Evolutionary conservation across 139 green algal species (phyloP).

Genomic region (Chlorella vulgaris): DNA sequence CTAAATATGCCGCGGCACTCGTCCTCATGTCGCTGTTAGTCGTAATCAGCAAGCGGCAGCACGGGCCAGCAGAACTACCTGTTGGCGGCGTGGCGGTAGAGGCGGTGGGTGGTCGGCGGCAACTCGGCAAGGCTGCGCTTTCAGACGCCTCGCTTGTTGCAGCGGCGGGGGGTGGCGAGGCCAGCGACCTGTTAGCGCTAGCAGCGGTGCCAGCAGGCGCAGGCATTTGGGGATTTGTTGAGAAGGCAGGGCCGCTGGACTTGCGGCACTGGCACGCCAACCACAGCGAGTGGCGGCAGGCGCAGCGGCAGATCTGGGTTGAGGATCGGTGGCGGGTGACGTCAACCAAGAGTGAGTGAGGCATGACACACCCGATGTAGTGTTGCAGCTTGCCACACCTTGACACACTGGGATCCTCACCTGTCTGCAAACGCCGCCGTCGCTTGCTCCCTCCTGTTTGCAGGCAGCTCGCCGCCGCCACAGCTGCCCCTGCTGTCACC

Average conservation of each 20-base stretch:
- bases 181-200: background rate
- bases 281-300: background rate
- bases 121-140: too few species aligned
- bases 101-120: too few species aligned
- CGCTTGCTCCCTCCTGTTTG: background rate
- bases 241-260: slow-evolving; percentile 16
- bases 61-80: too few species aligned
- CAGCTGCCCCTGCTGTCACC: background rate
- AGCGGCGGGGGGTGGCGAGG: background rate
- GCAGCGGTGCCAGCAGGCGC: background rate
- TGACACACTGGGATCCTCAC: too few species aligned
- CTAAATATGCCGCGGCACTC: too few species aligned
- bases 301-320: background rate
- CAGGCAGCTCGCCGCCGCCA: background rate
- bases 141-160: background rate
- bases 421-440: too few species aligned
- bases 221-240: slow-evolving; percentile 8
- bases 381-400: too few species aligned
- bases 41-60: too few species aligned
- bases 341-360: too few species aligned
- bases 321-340: background rate
- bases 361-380: too few species aligned
- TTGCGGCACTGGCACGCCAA: background rate
- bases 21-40: too few species aligned
- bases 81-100: too few species aligned